These are phyloP conservation scores for Ottelia alismoides DNA, from an alignment of 106 monocot species.

Conservation along the genomic window DNA sequence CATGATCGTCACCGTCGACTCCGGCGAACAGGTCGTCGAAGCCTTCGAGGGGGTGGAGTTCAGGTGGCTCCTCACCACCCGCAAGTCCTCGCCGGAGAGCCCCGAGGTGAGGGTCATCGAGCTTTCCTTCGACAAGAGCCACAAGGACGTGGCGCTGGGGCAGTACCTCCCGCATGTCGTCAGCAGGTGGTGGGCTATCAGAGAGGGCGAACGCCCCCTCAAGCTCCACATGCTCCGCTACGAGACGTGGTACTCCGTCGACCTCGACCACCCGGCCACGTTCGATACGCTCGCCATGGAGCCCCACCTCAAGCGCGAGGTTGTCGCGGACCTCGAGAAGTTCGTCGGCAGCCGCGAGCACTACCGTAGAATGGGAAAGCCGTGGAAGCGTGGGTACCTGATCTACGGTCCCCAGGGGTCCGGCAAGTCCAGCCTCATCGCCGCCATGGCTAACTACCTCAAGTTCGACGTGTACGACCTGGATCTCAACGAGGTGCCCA, in stretches of 20 bases:
- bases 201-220: background rate
- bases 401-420: conserved; percentile 27
- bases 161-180: conserved; percentile 16
- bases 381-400: conserved; percentile 30
- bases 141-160: conserved; percentile 6
- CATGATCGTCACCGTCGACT: conserved; percentile 1
- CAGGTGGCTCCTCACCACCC: background rate
- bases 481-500: conserved; percentile 10
- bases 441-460: conserved; percentile 25
- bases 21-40: conserved; percentile 7
- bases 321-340: conserved; percentile 19
- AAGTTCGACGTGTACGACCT: conserved; percentile 19
- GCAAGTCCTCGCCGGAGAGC: background rate
- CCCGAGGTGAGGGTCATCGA: conserved; percentile 1
- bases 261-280: conserved; percentile 18
- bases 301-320: conserved; percentile 2
- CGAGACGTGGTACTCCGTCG: conserved; percentile 2
- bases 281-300: conserved; percentile 28
- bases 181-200: conserved; percentile 2
- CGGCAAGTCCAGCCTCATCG: conserved; percentile 28
- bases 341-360: conserved; percentile 15
- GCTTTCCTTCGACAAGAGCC: conserved; percentile 12
- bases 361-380: conserved; percentile 15
- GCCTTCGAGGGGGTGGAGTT: conserved; percentile 8
- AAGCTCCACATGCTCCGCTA: conserved; percentile 4